Evolutionary conservation across 305 asterid species (phyloP), one percentile per base, ranked within the genome.

Genomic region (Plantago coronopus): DNA sequence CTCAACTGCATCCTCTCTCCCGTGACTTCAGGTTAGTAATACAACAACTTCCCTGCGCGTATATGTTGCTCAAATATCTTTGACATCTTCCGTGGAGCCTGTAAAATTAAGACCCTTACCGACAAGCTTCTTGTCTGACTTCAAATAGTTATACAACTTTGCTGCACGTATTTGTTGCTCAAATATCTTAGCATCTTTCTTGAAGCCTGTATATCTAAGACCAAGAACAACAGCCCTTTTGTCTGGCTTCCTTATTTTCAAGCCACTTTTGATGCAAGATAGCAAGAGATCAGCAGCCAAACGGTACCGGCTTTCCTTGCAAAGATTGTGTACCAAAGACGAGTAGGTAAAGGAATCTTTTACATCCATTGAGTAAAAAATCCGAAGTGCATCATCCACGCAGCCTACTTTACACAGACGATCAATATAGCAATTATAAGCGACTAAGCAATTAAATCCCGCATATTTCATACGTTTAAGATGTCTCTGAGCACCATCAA

Each of bases 281-380:
- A 81, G 74, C 75, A 89, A 78, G 54, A 86, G 72, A 64, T 79
- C 71, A 53, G 96, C 79, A 50, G 98, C 96, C 65, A 66, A 43
- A 71, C 48, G 85, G 71, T 77, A 91, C 75, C 83, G 83, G 68
- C 74, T 48, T 46, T 66, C 85, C 76, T 72, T 82, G 84, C 97
- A 93, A 69, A 89, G 94, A 65, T 68, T 83, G 65, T 83, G 87
- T 59, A 89, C 81, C 75, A 93, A 66, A 54, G 86, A 80, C 25
- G 97, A 87, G 83, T 83, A 85, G 21, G 97, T 89, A 72, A 78
- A 76, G 2, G 82, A 83, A 78, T 93, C 97, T 73, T 73, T 87
- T 48, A 23, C 64, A 57, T 81, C 83, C 82, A 79, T 79, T 45
- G 82, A 71, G 64, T 74, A 57, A 65, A 89, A 89, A 56, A 81